phyloP scores from a whole-genome alignment of 768 basidiomycete genomes.

The Pseudohyphozyma bogoriensis region DNA sequence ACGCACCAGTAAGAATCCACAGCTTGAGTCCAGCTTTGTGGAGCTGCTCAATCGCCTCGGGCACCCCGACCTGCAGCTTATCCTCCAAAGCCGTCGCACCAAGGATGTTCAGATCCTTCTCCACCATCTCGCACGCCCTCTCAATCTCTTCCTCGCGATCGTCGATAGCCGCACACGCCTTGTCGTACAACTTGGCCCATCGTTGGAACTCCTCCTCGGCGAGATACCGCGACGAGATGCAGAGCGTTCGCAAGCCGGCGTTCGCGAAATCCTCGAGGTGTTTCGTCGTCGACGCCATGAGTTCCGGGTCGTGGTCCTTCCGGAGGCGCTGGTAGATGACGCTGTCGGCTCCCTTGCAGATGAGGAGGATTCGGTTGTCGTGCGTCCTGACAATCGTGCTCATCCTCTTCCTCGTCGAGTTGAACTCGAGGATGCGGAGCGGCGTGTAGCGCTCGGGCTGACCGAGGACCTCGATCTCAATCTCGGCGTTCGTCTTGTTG shows the following conservation, averaged over 20 bases:
- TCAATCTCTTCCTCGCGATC: slow-evolving; percentile 88
- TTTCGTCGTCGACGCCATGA: slow-evolving; percentile 67
- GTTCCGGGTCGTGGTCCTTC: slow-evolving; percentile 56
- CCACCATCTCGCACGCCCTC: slow-evolving; percentile 70
- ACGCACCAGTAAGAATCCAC: slow-evolving; percentile 85
- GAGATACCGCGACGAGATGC: slow-evolving; percentile 70
- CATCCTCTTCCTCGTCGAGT: slow-evolving; percentile 89
- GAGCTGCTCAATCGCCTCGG: slow-evolving; percentile 84
- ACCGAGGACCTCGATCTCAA: slow-evolving; percentile 89
- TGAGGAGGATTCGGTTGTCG: slow-evolving; percentile 68
- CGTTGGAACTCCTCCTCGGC: slow-evolving; percentile 70
- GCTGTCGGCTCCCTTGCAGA: slow-evolving; percentile 94
- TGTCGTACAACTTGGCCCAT: slow-evolving; percentile 73
- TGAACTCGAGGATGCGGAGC: slow-evolving; percentile 82
- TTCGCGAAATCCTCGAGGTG: slow-evolving; percentile 95
- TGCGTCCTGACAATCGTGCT: slow-evolving; percentile 79
- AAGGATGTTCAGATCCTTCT: slow-evolving; percentile 69
- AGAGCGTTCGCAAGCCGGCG: slow-evolving; percentile 78
- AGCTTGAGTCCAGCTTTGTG: slow-evolving; percentile 92
- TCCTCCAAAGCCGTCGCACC: slow-evolving; percentile 96
- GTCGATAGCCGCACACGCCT: slow-evolving; percentile 61
- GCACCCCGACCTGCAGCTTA: slow-evolving; percentile 92
- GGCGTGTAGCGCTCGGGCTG: slow-evolving; percentile 69
- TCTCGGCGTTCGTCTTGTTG: slow-evolving; percentile 55
- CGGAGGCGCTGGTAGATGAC: slow-evolving; percentile 82